These are phyloP conservation scores for Yamadazyma dendronema DNA, from an alignment of 1,139 yeast species.

Conservation along the genomic window DNA sequence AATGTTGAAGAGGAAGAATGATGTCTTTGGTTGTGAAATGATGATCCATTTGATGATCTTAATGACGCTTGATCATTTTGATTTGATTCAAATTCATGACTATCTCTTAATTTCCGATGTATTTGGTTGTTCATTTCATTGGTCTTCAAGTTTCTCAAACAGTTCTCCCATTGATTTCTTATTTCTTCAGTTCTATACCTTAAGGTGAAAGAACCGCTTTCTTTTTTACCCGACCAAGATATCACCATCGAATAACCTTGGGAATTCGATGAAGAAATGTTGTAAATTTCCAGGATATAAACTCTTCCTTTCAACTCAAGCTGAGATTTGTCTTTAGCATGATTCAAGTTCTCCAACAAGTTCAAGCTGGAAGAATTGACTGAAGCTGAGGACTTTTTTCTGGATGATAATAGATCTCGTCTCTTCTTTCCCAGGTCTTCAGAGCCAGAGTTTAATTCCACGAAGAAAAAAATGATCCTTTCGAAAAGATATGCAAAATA, in stretches of 20 bases:
- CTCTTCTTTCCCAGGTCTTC: slow-evolving; percentile 30
- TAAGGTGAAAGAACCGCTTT: slow-evolving; percentile 70
- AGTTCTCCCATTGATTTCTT: slow-evolving; percentile 67
- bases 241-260: slow-evolving; percentile 59
- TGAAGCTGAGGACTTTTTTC: slow-evolving; percentile 40
- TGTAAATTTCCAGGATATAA: slow-evolving; percentile 65
- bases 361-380: slow-evolving; percentile 36
- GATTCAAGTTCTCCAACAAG: slow-evolving; percentile 36
- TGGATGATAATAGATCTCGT: slow-evolving; percentile 35
- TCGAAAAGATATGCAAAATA: slow-evolving; percentile 89
- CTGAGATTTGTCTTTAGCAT: slow-evolving; percentile 30
- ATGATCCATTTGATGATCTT: slow-evolving; percentile 31
- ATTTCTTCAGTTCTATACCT: slow-evolving; percentile 70
- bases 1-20: slow-evolving; percentile 46
- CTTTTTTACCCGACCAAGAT: slow-evolving; percentile 79
- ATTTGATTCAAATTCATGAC: slow-evolving; percentile 31
- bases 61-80: slow-evolving; percentile 19
- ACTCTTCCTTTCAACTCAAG: slow-evolving; percentile 67
- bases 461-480: slow-evolving; percentile 78
- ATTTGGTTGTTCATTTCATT: slow-evolving; percentile 43
- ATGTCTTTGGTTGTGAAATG: slow-evolving; percentile 38
- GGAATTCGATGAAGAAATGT: slow-evolving; percentile 41
- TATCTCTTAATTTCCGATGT: slow-evolving; percentile 38
- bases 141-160: slow-evolving; percentile 47
- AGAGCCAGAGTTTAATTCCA: slow-evolving; percentile 33